Evolutionary conservation across 2,329 filamentous ascomycete species (phyloP), one percentile per base, ranked within the genome.

Genomic region (Graphiopsis chlorocephala): DNA sequence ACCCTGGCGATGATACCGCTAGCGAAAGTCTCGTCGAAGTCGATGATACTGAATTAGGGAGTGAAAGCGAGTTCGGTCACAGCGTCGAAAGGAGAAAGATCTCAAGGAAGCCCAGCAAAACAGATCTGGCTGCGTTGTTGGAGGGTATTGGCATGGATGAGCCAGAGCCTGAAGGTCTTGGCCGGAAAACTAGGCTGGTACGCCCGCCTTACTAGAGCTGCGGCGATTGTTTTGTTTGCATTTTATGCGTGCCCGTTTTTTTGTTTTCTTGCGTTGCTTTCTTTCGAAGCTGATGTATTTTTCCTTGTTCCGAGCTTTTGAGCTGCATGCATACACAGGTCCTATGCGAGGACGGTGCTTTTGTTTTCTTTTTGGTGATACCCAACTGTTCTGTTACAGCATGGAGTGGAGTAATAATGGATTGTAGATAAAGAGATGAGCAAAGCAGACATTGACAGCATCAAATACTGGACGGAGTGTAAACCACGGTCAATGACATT

Each of bases 1-100:
- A 78, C 17, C 66, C 61, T 17, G 68, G 84, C 60, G 85, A 85
- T 65, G 81, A 82, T 68, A 84, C 81, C 62, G 87, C 82, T 72
- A 84, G 81, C 64, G 89, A 92, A 62, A 91, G 88, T 75, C 85
- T 92, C 81, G 84, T 89, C 68, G 72, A 73, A 26, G 68, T 68
- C 15, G 71, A 67, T 38, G 71, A 68, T 25, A 68, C 38, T 3
- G 67, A 70, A 48, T 15, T 70, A 6, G 67, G 56, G 25, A 70
- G 68, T 55, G 67, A 70, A 48, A 64, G 59, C 25, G 66, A 60
- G 26, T 58, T 47, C 17, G 59, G 64, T 3, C 29, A 64, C 14
- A 35, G 15, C 14, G 52, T 45, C 17, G 55, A 57, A 45, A 35
- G 38, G n/a, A 48, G 35, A n/a, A 66, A 60, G 25, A 45, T 55